Evolutionary conservation across 768 basidiomycete species (phyloP).

Genomic region (Phanerodontia chrysosporium): DNA sequence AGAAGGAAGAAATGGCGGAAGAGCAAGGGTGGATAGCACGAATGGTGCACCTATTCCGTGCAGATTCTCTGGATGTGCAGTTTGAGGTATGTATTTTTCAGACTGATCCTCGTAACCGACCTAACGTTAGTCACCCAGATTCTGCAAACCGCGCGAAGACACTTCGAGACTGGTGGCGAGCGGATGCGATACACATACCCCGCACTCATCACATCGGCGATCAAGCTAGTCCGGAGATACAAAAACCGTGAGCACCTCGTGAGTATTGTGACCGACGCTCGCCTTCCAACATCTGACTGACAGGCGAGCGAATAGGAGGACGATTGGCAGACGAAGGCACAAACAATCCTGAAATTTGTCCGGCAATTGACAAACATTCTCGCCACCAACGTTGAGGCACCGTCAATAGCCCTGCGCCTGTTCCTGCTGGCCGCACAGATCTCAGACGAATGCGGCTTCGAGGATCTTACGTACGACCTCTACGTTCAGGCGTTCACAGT

Average conservation of each 20-base stretch:
- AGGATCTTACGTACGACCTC: slow-evolving; percentile 95
- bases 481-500: slow-evolving; percentile 98
- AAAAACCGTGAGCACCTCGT: slow-evolving; percentile 76
- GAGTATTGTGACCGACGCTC: slow-evolving; percentile 17
- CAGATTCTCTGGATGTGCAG: slow-evolving; percentile 83
- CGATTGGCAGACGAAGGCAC: slow-evolving; percentile 83
- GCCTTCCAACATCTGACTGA: neutral
- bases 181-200: slow-evolving; percentile 97
- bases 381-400: slow-evolving; percentile 89
- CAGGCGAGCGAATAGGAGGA: slow-evolving; percentile 49
- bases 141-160: slow-evolving; percentile 83
- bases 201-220: slow-evolving; percentile 87
- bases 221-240: slow-evolving; percentile 90
- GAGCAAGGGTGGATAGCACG: slow-evolving; percentile 99
- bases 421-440: slow-evolving; percentile 96
- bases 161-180: slow-evolving; percentile 90
- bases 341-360: slow-evolving; percentile 89
- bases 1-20: slow-evolving; percentile 91
- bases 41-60: slow-evolving; percentile 94
- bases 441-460: slow-evolving; percentile 90
- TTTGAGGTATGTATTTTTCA: slow-evolving; percentile 64
- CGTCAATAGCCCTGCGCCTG: slow-evolving; percentile 86
- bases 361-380: slow-evolving; percentile 92
- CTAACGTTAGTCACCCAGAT: slow-evolving; percentile 54
- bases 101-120: neutral